Evolutionary conservation across 768 basidiomycete genomes (phyloP).

Genomic region (Tricholoma furcatifolium): DNA sequence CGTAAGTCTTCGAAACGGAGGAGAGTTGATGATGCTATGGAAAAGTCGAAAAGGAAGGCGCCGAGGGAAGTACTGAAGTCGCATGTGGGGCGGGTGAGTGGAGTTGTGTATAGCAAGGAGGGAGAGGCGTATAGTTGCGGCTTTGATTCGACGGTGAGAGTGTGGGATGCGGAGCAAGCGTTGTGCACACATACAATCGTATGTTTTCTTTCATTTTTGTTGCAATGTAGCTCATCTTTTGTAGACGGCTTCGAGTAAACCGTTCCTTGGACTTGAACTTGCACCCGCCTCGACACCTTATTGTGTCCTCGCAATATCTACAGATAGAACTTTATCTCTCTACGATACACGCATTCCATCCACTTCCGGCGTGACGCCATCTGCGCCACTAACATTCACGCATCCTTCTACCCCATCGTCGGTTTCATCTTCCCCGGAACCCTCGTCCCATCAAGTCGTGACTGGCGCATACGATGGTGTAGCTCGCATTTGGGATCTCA

Average conservation of each 20-base stretch:
- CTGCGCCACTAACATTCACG: slow-evolving; percentile 41
- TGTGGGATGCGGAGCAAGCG: slow-evolving; percentile 84
- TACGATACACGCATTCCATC: neutral
- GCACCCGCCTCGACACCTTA: slow-evolving; percentile 22
- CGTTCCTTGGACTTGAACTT: slow-evolving; percentile 65
- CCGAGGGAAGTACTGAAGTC: slow-evolving; percentile 77
- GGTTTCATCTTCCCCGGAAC: slow-evolving; percentile 32
- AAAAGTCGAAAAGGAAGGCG: slow-evolving; percentile 53
- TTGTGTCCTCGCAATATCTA: slow-evolving; percentile 60
- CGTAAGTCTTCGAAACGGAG: slow-evolving; percentile 56
- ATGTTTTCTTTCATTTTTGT: slow-evolving; percentile 25
- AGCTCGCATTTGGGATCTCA: slow-evolving; percentile 75
- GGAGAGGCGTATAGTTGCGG: slow-evolving; percentile 70
- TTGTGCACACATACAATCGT: slow-evolving; percentile 72
- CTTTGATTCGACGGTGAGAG: slow-evolving; percentile 86
- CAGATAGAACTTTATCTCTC: slow-evolving; percentile 58
- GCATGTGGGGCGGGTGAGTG: slow-evolving; percentile 81
- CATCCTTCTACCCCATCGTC: slow-evolving; percentile 72
- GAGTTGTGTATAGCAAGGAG: slow-evolving; percentile 50
- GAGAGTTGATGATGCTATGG: slow-evolving; percentile 46
- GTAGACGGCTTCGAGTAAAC: slow-evolving; percentile 70
- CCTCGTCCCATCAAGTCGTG: slow-evolving; percentile 49
- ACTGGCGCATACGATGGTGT: slow-evolving; percentile 80
- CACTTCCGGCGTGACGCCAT: slow-evolving; percentile 22
- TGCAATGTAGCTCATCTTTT: neutral